A percentile compares a stretch with the other conserved stretches of the same genome.
phyloP scores from a whole-genome alignment of 352 stramenopile species.

The Aphanomyces stellatus region DNA sequence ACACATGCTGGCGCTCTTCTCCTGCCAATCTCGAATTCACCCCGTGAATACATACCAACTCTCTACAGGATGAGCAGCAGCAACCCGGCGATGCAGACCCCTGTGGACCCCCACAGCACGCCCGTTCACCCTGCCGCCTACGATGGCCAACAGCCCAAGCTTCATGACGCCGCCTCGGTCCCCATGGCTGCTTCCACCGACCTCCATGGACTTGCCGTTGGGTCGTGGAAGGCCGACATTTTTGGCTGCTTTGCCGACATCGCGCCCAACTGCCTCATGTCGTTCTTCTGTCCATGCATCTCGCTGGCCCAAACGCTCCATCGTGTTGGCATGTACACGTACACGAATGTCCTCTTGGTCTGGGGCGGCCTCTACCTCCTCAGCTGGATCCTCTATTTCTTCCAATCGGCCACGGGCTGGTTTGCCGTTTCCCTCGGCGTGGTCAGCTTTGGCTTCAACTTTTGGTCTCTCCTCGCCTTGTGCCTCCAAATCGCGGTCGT shows the following conservation, averaged over 20 bases:
- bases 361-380: neutral
- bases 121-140: neutral
- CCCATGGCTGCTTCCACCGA: conserved; percentile 21
- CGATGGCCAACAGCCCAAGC: neutral
- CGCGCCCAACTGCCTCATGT: conserved; percentile 26
- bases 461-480: neutral
- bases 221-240: conserved; percentile 60
- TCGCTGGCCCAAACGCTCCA: conserved; percentile 26
- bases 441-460: neutral
- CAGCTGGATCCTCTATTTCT: neutral
- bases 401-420: neutral
- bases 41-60: no score
- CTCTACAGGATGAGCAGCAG: no score
- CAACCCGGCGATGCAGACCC: no score
- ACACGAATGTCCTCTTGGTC: neutral
- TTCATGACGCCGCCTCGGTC: neutral
- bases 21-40: no score
- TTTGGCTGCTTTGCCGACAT: conserved; percentile 26
- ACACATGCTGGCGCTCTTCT: no score
- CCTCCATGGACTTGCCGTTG: conserved; percentile 59
- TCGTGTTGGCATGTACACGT: conserved; percentile 20
- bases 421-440: neutral
- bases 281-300: conserved; percentile 26
- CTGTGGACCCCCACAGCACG: no score
- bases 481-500: neutral